Evolutionary conservation across 176 grass and related monocot species (phyloP).

Genomic region (Themeda triandra): DNA sequence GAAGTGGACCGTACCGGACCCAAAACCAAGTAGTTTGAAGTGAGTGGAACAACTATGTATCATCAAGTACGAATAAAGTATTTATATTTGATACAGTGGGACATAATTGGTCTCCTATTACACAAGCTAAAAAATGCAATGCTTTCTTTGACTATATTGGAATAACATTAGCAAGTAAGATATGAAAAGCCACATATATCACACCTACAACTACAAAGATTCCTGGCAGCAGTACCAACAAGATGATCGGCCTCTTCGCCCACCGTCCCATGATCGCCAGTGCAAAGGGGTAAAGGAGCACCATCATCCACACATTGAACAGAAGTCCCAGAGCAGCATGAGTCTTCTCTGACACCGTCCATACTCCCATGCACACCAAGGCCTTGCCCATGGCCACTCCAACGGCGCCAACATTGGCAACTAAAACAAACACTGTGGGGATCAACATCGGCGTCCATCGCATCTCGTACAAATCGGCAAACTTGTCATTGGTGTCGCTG

Average conservation of each 20-base stretch:
- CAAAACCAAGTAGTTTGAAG: not conserved
- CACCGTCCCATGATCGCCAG: conserved; percentile 42
- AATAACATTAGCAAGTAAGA: conserved; percentile 22
- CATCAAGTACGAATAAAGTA: not conserved
- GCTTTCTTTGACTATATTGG: conserved; percentile 7
- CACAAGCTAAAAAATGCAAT: conserved; percentile 23
- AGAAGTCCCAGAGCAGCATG: conserved; percentile 36
- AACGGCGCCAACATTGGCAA: conserved; percentile 32
- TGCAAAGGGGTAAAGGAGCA: conserved; percentile 49
- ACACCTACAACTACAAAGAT: conserved; percentile 22
- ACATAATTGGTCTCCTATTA: conserved; percentile 1
- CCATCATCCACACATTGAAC: conserved; percentile 44
- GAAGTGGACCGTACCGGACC: no score
- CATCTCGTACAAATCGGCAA: conserved; percentile 38
- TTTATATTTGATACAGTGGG: conserved; percentile 6
- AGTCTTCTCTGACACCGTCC: conserved; percentile 24
- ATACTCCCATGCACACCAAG: conserved; percentile 18
- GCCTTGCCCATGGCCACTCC: conserved; percentile 42
- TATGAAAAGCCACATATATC: conserved; percentile 31
- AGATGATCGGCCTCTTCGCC: conserved; percentile 39
- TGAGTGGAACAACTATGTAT: not conserved
- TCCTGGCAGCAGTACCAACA: conserved; percentile 22
- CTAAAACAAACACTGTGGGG: conserved; percentile 16
- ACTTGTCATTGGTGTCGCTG: conserved; percentile 15
- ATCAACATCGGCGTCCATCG: conserved; percentile 42